phyloP scores from a whole-genome alignment of 495 filamentous ascomycete genomes.

The Penicillium ochrochloron region DNA sequence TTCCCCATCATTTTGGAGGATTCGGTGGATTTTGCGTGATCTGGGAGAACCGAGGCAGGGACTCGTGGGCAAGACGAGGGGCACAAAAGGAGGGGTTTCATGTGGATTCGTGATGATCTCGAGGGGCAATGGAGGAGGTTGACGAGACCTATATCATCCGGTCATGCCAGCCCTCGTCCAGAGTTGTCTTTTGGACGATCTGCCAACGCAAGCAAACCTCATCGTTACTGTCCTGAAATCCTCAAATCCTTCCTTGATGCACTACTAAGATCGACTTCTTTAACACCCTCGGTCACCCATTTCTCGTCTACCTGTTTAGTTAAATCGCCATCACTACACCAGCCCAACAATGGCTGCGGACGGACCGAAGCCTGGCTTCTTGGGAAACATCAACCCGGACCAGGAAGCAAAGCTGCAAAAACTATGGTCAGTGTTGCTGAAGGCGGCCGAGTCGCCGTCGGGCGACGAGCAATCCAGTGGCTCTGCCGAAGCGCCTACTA shows the following conservation, averaged over 20 bases:
- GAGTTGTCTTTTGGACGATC: background rate
- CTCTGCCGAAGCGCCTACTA: conserved; percentile 18
- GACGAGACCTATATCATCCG: conserved; percentile 9
- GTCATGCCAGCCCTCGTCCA: background rate
- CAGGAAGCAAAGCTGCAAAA: conserved; percentile 83
- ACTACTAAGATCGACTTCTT: background rate
- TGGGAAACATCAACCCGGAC: conserved; percentile 80
- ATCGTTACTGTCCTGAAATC: background rate
- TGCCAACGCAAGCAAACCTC: background rate
- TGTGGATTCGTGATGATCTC: conserved; percentile 32
- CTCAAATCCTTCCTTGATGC: background rate
- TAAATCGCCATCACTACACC: background rate
- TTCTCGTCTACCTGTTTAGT: background rate
- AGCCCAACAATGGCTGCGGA: conserved; percentile 25
- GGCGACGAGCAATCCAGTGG: conserved; percentile 20
- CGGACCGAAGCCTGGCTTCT: conserved; percentile 64
- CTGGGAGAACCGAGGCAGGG: conserved; percentile 31
- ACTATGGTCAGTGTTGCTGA: conserved; percentile 76
- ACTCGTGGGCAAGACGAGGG: conserved; percentile 8
- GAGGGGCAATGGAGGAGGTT: conserved; percentile 1
- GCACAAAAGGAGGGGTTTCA: conserved; percentile 30
- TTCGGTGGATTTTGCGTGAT: background rate
- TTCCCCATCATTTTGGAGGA: background rate
- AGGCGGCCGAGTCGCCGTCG: conserved; percentile 63
- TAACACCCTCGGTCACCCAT: background rate